Base-by-base conservation (phyloP, 139 green algal genomes). In the Auxenochlorella pyrenoidosa region DNA sequence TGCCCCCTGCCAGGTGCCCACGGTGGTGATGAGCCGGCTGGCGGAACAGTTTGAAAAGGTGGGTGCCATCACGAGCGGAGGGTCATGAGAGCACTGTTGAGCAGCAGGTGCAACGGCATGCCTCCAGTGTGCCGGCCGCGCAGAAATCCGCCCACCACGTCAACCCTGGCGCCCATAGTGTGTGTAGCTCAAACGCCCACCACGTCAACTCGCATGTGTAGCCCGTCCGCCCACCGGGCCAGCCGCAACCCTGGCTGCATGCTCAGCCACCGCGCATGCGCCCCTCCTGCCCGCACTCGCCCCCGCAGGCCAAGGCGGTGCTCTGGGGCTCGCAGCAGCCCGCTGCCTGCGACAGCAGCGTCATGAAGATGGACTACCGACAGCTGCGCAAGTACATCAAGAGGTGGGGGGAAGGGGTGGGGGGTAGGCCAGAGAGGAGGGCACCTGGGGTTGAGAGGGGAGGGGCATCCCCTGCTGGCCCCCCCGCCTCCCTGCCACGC, bases 11-110 rank as follows among this genome's bases (percentile, higher is more conserved):
- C 66, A 73, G 66, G 28, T 86, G 43, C 82, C 82, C 82, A 86
- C 82, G 5, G 66, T 86, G 21, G 82, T 86, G 32, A 86, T 86
- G 82, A 70, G 66, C 43, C 82, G 82, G 13, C 40, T 85, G 38
- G 80, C 80, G 0, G 80, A 85, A 28, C 80, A 85, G 63, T 85
- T 85, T 77, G 80, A 85, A 2, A 85, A 85, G 80, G 80, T 85
- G 63, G 12, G 41, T 54, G 47, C 47, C 47, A 54, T 54, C 47
- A 54, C 8, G 8, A 54, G 10, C 8, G 47, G 8, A 10, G 8
- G 47, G 47, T 54, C 5, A 68, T 32, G 8, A 68, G 59, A 68
- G 59, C 59, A 12, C 16, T 68, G 59, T 10, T 6, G 47, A 54
- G 10, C 8, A 6, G 47, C 47, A 54, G 47, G 8, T 54, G 47